These are phyloP conservation scores for Clathrus columnatus DNA, from an alignment of 768 basidiomycete genomes.

Conservation along the genomic window DNA sequence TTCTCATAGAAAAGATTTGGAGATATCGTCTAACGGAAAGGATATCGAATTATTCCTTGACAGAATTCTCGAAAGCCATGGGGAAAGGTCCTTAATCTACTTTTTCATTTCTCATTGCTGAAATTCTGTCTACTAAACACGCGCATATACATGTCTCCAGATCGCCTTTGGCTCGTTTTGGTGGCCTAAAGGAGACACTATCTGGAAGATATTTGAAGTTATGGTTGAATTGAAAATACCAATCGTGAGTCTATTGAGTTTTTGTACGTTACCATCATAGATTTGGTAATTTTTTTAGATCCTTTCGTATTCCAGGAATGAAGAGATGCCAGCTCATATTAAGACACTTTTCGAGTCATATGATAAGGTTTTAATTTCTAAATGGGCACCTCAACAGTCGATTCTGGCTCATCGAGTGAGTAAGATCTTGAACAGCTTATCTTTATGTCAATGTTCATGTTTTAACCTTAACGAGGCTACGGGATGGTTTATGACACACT, in stretches of 20 bases:
- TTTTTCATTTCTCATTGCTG: background rate
- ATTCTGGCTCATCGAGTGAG: constrained; percentile 18
- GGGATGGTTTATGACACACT: constrained; percentile 20
- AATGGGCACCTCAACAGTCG: constrained; percentile 19
- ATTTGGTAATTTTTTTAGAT: constrained; percentile 15
- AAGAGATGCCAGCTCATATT: constrained; percentile 12
- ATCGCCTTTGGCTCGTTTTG: constrained; percentile 19
- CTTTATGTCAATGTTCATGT: background rate
- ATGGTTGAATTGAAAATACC: constrained; percentile 17
- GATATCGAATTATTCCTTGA: background rate
- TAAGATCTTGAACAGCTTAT: background rate
- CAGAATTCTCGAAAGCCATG: constrained; percentile 9
- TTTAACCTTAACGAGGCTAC: constrained; percentile 11
- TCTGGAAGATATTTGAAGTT: constrained; percentile 16
- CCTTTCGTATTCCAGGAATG: constrained; percentile 12
- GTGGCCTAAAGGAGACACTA: constrained; percentile 14
- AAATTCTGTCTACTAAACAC: background rate
- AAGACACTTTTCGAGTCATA: constrained; percentile 13
- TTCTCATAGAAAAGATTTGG: constrained; percentile 13
- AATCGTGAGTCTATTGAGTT: constrained; percentile 14
- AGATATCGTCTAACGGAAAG: constrained; percentile 14
- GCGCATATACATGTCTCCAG: constrained; percentile 5
- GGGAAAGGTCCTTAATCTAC: constrained; percentile 16
- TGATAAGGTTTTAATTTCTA: constrained; percentile 13
- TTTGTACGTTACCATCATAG: too few relatives aligned